Evolutionary conservation across 345 rosid genomes (phyloP).

Genomic region (Hibiscus trionum): DNA sequence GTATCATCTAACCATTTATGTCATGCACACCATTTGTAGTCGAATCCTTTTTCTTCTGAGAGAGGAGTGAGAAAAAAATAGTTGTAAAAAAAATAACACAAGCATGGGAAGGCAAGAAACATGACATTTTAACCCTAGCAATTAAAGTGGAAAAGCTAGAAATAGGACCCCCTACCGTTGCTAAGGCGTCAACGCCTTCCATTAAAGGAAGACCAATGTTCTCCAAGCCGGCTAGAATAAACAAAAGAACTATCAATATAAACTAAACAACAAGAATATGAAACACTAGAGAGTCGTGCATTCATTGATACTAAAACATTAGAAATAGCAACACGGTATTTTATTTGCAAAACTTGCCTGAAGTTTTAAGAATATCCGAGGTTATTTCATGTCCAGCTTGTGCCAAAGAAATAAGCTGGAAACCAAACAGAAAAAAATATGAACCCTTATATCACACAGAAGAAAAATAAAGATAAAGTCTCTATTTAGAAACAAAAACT

Average conservation of each 20-base stretch:
- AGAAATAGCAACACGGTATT: neutral
- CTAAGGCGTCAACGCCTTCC: conserved; percentile 52
- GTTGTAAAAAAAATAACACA: neutral
- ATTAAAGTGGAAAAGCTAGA: neutral
- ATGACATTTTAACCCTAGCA: neutral
- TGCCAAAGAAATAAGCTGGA: conserved; percentile 68
- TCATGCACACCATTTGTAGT: conserved; percentile 20
- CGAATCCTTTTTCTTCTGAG: conserved; percentile 35
- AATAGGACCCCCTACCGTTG: conserved; percentile 27
- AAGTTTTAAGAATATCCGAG: conserved; percentile 42
- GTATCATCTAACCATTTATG: conserved; percentile 40
- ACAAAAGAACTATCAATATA: neutral
- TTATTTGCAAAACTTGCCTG: conserved; percentile 29
- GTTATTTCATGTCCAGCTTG: conserved; percentile 70
- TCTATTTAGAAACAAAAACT: neutral
- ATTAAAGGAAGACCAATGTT: conserved; percentile 50
- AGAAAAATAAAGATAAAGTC: neutral
- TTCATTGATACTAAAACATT: neutral
- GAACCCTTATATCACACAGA: neutral
- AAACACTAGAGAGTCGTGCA: neutral
- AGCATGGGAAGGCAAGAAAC: neutral
- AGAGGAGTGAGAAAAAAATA: conserved; percentile 6
- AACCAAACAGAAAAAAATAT: neutral
- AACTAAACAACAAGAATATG: neutral
- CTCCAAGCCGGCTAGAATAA: conserved; percentile 34